Evolutionary conservation across 2,329 filamentous ascomycete genomes (phyloP).

Genomic region (Hyphodiscus sp.): DNA sequence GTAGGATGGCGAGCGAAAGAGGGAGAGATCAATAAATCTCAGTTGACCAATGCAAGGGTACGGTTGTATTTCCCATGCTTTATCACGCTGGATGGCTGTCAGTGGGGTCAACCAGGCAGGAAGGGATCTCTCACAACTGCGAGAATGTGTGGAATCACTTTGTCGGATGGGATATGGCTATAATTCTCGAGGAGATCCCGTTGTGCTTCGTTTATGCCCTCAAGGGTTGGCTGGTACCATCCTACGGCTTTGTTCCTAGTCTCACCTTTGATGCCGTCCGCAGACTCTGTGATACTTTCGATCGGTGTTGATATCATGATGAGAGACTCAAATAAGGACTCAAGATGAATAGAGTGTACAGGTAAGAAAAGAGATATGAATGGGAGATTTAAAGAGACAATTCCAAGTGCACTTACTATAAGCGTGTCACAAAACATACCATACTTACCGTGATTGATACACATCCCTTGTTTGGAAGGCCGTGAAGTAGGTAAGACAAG

Average conservation of each 20-base stretch:
- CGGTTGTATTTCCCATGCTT: conserved; percentile 16
- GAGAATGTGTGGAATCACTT: conserved; percentile 12
- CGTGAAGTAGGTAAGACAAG: no score
- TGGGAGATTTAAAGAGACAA: no score
- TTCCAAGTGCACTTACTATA: no score
- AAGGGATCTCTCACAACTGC: conserved; percentile 4
- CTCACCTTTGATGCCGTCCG: no score
- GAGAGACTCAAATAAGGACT: no score
- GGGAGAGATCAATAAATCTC: conserved; percentile 17
- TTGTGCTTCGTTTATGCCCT: conserved; percentile 1
- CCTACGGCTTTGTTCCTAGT: background rate
- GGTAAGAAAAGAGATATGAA: no score
- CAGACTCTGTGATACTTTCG: no score
- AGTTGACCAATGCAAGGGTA: conserved; percentile 23
- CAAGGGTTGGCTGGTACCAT: conserved; percentile 8
- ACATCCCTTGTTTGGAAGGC: no score
- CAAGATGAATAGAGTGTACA: no score
- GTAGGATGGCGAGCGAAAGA: conserved; percentile 3
- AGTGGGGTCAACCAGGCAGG: background rate
- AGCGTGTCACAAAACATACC: no score
- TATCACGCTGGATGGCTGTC: conserved; percentile 11
- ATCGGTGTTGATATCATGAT: no score
- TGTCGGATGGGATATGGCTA: conserved; percentile 9
- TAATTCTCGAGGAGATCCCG: conserved; percentile 14
- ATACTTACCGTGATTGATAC: no score